Conservation (phyloP, 73 alveolate genomes). For the Effrenium voratum region DNA sequence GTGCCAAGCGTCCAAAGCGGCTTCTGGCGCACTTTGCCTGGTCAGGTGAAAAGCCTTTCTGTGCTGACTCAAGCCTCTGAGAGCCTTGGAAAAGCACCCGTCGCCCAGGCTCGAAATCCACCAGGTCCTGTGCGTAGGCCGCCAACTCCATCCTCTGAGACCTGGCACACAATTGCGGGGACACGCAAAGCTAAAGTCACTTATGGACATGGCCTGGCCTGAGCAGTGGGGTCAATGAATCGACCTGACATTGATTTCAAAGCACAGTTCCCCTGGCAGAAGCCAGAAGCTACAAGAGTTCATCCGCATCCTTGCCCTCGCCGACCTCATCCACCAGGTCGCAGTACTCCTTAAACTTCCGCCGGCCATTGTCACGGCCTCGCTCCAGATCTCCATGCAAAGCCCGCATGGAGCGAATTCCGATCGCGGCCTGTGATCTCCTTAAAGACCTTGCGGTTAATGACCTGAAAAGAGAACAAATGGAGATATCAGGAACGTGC, state of each 20-base stretch:
- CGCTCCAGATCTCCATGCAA: background rate
- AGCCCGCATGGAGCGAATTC: background rate
- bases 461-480: background rate
- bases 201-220: conserved; percentile 18
- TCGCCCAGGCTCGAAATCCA: conserved; percentile 23
- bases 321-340: conserved; percentile 62
- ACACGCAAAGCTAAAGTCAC: background rate
- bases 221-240: conserved; percentile 51
- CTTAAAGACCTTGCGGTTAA: conserved; percentile 75
- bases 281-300: background rate
- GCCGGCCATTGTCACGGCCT: conserved; percentile 86
- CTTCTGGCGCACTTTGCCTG: conserved; percentile 89
- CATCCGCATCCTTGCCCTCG: background rate
- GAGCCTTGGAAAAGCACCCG: conserved; percentile 73
- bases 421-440: conserved; percentile 67
- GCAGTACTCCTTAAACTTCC: conserved; percentile 75
- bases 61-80: background rate
- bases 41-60: background rate
- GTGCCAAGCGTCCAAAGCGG: conserved; percentile 51
- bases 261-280: background rate
- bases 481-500: background rate
- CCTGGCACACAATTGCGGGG: background rate
- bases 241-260: conserved; percentile 15
- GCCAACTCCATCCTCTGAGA: conserved; percentile 89
- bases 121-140: conserved; percentile 64